These are phyloP conservation scores for Arabis alpina DNA, from an alignment of 345 rosid species.

Conservation along the genomic window DNA sequence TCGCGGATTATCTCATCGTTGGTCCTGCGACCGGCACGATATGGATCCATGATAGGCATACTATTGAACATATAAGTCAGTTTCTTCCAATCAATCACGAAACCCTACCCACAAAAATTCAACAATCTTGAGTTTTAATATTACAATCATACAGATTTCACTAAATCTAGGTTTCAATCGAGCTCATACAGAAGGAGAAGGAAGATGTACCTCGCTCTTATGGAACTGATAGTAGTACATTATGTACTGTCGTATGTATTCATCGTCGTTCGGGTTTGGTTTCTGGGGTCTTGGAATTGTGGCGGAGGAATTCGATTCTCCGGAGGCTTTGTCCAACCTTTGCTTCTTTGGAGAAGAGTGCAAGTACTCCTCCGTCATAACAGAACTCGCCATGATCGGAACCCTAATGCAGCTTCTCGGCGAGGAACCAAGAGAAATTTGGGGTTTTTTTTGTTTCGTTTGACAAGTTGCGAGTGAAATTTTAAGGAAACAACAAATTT, in stretches of 20 bases:
- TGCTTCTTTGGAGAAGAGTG: not conserved
- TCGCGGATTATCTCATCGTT: slow-evolving; percentile 11
- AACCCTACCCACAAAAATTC: slow-evolving; percentile 19
- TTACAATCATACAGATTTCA: too few species aligned
- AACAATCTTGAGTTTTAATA: not conserved
- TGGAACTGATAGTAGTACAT: slow-evolving; percentile 29
- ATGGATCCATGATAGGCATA: slow-evolving; percentile 2
- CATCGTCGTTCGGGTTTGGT: slow-evolving; percentile 19
- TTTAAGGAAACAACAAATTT: too few species aligned
- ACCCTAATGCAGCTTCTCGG: not conserved
- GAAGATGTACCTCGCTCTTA: slow-evolving; percentile 18
- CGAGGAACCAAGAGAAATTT: not conserved
- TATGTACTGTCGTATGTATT: slow-evolving; percentile 25
- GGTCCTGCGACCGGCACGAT: not conserved
- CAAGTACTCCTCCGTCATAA: not conserved
- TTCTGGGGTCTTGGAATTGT: not conserved
- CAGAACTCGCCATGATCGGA: not conserved
- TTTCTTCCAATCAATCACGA: slow-evolving; percentile 28
- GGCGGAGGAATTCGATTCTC: not conserved
- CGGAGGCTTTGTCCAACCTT: not conserved
- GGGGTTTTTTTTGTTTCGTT: too few species aligned
- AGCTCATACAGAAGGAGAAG: not conserved
- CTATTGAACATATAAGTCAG: not conserved
- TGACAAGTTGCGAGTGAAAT: too few species aligned
- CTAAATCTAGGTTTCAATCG: too few species aligned